Base-by-base conservation (phyloP, 805 yeast species). In the Saccharomycopsis synnaedendra region DNA sequence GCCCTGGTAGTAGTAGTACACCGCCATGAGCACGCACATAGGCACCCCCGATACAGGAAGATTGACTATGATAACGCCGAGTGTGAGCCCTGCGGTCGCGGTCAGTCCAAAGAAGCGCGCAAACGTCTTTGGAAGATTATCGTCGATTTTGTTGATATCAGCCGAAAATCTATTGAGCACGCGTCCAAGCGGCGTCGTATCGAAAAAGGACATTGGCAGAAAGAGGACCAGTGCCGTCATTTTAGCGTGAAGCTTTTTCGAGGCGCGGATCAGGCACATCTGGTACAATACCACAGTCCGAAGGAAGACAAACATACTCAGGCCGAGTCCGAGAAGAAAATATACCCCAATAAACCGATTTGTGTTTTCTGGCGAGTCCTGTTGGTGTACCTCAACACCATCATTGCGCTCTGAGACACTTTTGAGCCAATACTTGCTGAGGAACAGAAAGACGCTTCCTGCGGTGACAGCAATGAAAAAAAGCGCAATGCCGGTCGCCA, bases 1-100 rank as follows among this genome's bases (percentile, higher is more conserved):
- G 43, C 67, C 66, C 61, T 86, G 95, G 60, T 81, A 86, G 61
- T 82, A 81, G 42, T 74, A 60, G 63, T 86, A 87, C 43, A 85
- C 60, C 32, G 74, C 60, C 48, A 85, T 63, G 2, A 67, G 50
- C 5, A 58, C 42, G 1, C 64, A 61, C 41, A 78, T 69, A 6
- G 79, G 64, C 3, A 72, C 46, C 48, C 75, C 54, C 57, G 78
- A 78, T 31, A 66, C 55, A 4, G 86, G 86, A 67, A 80, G 64
- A 10, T 68, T 71, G 38, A 63, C 59, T 3, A 77, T 72, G 48
- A 81, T 75, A 40, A 80, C 69, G 0, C 65, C 61, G 36, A 80
- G 59, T 0, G 81, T 77, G 49, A 78, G 65, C 0, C 68, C 11
- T 1, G 80, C 72, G 43, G 66, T 68, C 42, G 79, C 57, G 3